Evolutionary conservation across 805 yeast genomes (phyloP).

Genomic region (Komagataella ulmi): DNA sequence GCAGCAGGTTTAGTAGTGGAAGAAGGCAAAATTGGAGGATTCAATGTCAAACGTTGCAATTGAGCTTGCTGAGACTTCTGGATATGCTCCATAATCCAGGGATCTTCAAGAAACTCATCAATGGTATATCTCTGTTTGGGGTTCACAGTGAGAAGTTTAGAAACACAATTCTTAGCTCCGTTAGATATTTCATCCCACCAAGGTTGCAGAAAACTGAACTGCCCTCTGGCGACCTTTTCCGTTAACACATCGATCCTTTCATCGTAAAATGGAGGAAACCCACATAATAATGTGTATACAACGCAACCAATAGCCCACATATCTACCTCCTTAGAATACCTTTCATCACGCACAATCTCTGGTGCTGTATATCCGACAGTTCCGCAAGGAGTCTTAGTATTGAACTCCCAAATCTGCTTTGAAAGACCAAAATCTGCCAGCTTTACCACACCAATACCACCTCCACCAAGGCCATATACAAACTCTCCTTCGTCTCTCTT

Average conservation of each 20-base stretch:
- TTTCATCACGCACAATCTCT: constrained; percentile 88
- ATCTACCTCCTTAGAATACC: constrained; percentile 87
- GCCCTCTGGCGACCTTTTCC: constrained; percentile 69
- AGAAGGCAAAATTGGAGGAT: not conserved
- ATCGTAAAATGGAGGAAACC: constrained; percentile 95
- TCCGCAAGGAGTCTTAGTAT: constrained; percentile 96
- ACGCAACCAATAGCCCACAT: constrained; percentile 99
- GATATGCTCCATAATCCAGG: constrained; percentile 43
- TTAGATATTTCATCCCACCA: constrained; percentile 82
- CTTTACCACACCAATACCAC: constrained; percentile 80
- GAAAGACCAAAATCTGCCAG: constrained; percentile 94
- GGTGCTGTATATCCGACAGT: constrained; percentile 99
- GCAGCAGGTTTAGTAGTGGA: not conserved
- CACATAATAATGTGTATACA: constrained; percentile 82
- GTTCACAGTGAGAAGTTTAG: constrained; percentile 56
- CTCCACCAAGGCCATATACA: constrained; percentile 73
- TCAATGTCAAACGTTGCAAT: not conserved
- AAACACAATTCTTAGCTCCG: constrained; percentile 59
- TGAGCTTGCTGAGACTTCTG: constrained; percentile 3
- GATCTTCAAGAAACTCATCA: constrained; percentile 59
- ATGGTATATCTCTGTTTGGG: constrained; percentile 57
- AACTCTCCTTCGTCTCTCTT: constrained; percentile 86
- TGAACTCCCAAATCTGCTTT: constrained; percentile 76
- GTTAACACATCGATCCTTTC: constrained; percentile 64
- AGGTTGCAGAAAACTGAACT: constrained; percentile 61